Evolutionary conservation across 2,329 filamentous ascomycete species (phyloP).

Genomic region (Alternaria gansuensis): DNA sequence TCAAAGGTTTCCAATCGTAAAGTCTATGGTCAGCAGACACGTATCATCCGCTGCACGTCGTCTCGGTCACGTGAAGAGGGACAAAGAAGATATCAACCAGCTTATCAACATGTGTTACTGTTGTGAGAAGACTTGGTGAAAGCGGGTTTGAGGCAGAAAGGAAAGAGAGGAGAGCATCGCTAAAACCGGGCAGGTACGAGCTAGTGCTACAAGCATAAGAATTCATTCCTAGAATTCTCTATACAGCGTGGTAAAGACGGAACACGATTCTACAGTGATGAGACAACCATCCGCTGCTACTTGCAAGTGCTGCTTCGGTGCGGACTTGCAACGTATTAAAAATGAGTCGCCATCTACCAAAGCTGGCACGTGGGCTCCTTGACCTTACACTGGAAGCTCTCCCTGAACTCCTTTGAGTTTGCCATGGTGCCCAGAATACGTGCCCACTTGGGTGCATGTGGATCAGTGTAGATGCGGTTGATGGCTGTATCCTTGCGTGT

Average conservation of each 20-base stretch:
- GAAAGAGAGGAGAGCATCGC: not conserved
- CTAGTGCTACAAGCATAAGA: not conserved
- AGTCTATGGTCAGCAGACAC: constrained; percentile 51
- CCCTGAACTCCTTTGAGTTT: constrained; percentile 72
- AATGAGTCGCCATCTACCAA: constrained; percentile 61
- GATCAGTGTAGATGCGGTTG: constrained; percentile 67
- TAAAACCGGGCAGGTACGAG: not conserved
- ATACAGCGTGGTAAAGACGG: not conserved
- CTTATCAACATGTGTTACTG: constrained; percentile 54
- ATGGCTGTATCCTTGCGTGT: constrained; percentile 66
- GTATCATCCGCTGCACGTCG: constrained; percentile 53
- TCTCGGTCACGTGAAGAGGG: constrained; percentile 53
- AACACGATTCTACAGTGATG: too few relatives aligned
- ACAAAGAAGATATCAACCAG: constrained; percentile 55
- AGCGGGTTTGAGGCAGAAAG: not conserved
- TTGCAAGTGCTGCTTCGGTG: too few relatives aligned
- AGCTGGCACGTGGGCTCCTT: constrained; percentile 75
- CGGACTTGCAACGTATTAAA: too few relatives aligned
- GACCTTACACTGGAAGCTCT: constrained; percentile 71
- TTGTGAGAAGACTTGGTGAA: not conserved
- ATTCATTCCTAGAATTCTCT: not conserved
- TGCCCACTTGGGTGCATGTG: constrained; percentile 70
- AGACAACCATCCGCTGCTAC: not conserved
- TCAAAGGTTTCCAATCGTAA: constrained; percentile 44
- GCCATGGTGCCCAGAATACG: constrained; percentile 68